Evolutionary conservation across 2,329 filamentous ascomycete species (phyloP).

Genomic region (Venturia effusa): DNA sequence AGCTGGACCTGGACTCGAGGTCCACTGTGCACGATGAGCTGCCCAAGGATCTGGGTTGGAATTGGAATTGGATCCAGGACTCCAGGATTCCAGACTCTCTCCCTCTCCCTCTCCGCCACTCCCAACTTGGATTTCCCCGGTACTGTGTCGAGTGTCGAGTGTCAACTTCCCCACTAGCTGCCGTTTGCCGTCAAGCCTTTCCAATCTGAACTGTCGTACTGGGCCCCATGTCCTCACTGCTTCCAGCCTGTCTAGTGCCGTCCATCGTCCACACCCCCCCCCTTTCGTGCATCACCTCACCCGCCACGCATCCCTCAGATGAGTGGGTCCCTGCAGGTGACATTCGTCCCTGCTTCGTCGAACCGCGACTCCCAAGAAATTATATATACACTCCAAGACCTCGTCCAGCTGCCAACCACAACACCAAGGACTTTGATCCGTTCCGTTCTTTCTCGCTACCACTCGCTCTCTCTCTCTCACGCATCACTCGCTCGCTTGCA

Average conservation of each 20-base stretch:
- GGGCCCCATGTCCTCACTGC: not conserved
- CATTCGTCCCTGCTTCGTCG: slow-evolving; percentile 17
- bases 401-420: not conserved
- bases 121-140: not conserved
- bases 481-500: too few relatives aligned
- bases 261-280: too few relatives aligned
- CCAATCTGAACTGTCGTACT: not conserved
- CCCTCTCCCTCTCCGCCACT: not conserved
- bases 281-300: not conserved
- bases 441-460: not conserved
- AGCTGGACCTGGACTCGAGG: too few relatives aligned
- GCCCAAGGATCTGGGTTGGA: not conserved
- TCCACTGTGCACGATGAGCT: not conserved
- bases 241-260: not conserved
- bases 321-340: not conserved
- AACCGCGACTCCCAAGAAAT: not conserved
- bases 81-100: too few relatives aligned
- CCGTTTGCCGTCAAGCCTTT: not conserved
- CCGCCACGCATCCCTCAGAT: not conserved
- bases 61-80: not conserved
- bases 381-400: not conserved
- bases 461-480: not conserved
- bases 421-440: not conserved
- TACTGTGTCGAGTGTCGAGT: too few relatives aligned
- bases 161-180: too few relatives aligned